Evolutionary conservation across 2,329 filamentous ascomycete genomes (phyloP), one percentile per base, ranked within the genome.

Genomic region (Aspergillus bombycis): DNA sequence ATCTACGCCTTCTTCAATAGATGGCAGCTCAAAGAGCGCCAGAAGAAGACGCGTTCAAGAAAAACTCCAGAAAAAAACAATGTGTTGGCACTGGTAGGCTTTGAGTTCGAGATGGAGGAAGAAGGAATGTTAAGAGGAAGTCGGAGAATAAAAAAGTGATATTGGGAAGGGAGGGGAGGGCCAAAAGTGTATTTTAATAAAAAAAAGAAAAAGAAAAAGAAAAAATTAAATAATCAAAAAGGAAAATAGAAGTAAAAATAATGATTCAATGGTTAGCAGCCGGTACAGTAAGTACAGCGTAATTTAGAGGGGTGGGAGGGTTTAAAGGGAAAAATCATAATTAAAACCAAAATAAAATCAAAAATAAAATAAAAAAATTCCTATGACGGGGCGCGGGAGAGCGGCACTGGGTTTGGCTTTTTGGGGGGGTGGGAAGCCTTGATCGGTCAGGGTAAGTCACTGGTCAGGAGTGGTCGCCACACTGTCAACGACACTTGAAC

Each of bases 21-120:
- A 64, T 69, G 70, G 70, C 70, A 70, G 68, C 70, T 71, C 70
- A 65, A 65, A 69, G 69, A 71, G 68, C 69, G 69, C 68, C 69
- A 71, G 68, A 67, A 71, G 68, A 69, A 69, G 69, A 71, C 69
- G 69, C 67, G 68, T 68, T 63, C 65, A 69, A 66, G 63, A 63
- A 68, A 62, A 30, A 58, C 60, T 64, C 63, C 63, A 59, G 38
- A n/a, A 41, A 66, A 58, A 65, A 62, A 58, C 57, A 68, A 68
- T 71, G 70, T 64, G 68, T 69, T 71, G 70, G 70, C 68, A 70
- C 64, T 67, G 60, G 60, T 62, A 61, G 62, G 64, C 52, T 55
- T 55, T 67, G 63, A 63, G 65, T 63, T 68, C 62, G 60, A 62
- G 60, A 64, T 57, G 60, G 38, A 66, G 67, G 57, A 63, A 65